Conservation (phyloP, 768 basidiomycete species). For the Mycena olivaceomarginata region DNA sequence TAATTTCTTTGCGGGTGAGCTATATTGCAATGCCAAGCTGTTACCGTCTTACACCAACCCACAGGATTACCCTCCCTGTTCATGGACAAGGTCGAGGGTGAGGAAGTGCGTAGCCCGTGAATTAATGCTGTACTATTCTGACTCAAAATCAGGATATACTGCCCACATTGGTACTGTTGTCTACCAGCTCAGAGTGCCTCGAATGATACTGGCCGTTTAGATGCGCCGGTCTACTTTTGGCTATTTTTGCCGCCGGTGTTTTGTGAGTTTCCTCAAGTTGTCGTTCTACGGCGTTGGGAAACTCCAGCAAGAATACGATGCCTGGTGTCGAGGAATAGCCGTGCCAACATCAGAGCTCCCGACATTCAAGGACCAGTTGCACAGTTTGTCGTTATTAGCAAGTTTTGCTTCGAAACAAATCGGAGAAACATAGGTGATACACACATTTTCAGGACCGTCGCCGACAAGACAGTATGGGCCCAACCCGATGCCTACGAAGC, state of each 20-base stretch:
- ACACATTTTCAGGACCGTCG: conserved; percentile 76
- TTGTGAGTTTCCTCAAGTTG: conserved; percentile 83
- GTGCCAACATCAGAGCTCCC: conserved; percentile 67
- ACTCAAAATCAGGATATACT: conserved; percentile 50
- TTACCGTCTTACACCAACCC: neutral
- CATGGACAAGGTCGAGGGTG: conserved; percentile 72
- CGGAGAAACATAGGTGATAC: conserved; percentile 59
- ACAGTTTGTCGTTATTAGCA: conserved; percentile 55
- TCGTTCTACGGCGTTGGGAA: conserved; percentile 84
- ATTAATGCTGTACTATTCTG: conserved; percentile 7
- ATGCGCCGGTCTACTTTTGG: conserved; percentile 87
- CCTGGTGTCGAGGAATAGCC: conserved; percentile 74
- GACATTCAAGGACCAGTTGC: conserved; percentile 72
- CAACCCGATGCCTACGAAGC: conserved; percentile 74
- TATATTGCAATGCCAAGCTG: neutral
- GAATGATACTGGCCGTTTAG: conserved; percentile 57
- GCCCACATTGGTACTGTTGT: conserved; percentile 54
- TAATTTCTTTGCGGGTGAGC: conserved; percentile 75
- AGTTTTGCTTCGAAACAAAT: conserved; percentile 6
- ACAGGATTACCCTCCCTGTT: conserved; percentile 76
- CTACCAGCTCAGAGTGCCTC: neutral
- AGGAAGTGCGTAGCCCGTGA: conserved; percentile 60
- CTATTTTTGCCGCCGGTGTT: conserved; percentile 87
- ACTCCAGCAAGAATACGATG: conserved; percentile 79
- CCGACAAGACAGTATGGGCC: conserved; percentile 81